Evolutionary conservation across 2,329 filamentous ascomycete species (phyloP), one percentile per base, ranked within the genome.

Genomic region (Chaetomiaceae sp.): DNA sequence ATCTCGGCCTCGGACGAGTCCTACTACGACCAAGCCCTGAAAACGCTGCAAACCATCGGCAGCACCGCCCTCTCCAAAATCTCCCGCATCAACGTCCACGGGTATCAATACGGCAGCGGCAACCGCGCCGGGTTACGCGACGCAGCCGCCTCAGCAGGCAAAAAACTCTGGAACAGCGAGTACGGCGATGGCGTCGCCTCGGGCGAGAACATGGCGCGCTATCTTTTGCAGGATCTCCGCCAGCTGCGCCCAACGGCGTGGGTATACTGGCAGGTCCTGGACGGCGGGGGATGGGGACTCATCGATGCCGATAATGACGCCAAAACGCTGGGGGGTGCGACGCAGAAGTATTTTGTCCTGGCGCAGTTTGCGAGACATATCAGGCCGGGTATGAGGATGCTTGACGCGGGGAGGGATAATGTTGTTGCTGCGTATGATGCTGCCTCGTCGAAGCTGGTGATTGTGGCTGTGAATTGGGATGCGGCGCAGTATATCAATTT

Each of bases 191-290:
- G 43, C 4, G 43, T 36, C 6, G 43, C 6, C 29, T 36, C 43
- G 29, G 43, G 43, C 19, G 29, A 34, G 43, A 23, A 36, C 14
- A 36, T 46, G 43, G 43, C 31, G 12, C 29, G 43, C 17, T 36
- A 36, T 14, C 19, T 46, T 17, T 31, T 46, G 19, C 17, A 36
- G 43, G 43, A 46, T 14, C 15, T 46, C 17, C 43, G 43, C 11
- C 12, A 36, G 43, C 29, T 46, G 23, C 29, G 31, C 14, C 43
- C 43, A 4, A 46, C 43, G 3, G 43, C 43, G 6, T 46, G 43
- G 43, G 43, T 46, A 4, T 46, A 46, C 43, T 46, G 43, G 43
- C 43, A 46, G 31, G 43, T 46, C 3, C 29, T 46, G 12, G 43
- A 46, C 31, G 43, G 43, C 29, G 43, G 43, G 19, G 43, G 43